Evolutionary conservation across 148 eudicot genomes (phyloP).

Genomic region (Pouteria glomerata): DNA sequence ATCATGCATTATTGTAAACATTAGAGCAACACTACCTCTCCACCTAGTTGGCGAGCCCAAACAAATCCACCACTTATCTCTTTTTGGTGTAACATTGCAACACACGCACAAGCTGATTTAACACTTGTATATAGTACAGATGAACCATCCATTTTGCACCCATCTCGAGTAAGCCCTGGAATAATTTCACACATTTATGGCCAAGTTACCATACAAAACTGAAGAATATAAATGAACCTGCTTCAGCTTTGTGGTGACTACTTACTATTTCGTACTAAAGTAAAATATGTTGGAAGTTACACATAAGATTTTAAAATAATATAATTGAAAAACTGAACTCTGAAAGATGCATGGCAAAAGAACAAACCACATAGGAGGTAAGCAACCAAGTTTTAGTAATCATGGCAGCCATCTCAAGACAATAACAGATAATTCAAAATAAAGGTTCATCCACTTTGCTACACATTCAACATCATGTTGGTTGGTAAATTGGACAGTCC

Average conservation of each 20-base stretch:
- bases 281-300: neutral
- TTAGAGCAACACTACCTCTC: conserved; percentile 55
- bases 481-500: neutral
- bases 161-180: conserved; percentile 90
- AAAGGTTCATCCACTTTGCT: neutral
- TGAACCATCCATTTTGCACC: conserved; percentile 76
- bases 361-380: neutral
- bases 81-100: conserved; percentile 78
- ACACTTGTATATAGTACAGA: conserved; percentile 75
- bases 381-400: neutral
- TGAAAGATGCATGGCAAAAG: neutral
- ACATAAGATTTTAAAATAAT: neutral
- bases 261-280: conserved; percentile 1
- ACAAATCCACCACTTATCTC: conserved; percentile 55
- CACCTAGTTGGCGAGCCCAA: conserved; percentile 99
- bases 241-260: neutral
- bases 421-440: neutral
- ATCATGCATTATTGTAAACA: neutral
- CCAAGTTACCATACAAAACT: neutral
- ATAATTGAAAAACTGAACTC: too few species aligned
- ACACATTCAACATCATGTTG: neutral
- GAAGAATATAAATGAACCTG: neutral
- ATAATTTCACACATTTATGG: conserved; percentile 16
- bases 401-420: neutral
- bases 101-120: conserved; percentile 80